Percentiles rank a stretch among this genome's conserved stretches.
Evolutionary conservation across 2,329 filamentous ascomycete genomes (phyloP).

Genomic region (Chalara sp.): DNA sequence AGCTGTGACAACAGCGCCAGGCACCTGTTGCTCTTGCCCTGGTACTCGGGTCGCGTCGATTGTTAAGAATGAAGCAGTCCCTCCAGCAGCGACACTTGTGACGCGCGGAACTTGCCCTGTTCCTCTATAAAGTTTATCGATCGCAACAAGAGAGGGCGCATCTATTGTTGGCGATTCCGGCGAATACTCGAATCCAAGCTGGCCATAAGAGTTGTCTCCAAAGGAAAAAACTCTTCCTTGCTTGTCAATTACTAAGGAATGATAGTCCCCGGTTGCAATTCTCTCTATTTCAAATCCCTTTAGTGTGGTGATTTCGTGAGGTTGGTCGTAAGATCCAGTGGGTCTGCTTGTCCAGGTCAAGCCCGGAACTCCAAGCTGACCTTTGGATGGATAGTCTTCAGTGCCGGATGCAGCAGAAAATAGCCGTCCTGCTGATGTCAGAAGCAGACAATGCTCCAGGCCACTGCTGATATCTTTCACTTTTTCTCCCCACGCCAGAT

Average conservation of each 20-base stretch:
- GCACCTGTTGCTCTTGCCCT: slow-evolving; percentile 34
- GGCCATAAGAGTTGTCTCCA: slow-evolving; percentile 87
- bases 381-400: slow-evolving; percentile 69
- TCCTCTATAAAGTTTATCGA: slow-evolving; percentile 65
- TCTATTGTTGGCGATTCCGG: slow-evolving; percentile 57
- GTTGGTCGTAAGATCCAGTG: slow-evolving; percentile 69
- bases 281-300: slow-evolving; percentile 63
- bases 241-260: slow-evolving; percentile 73
- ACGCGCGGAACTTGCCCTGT: slow-evolving; percentile 58
- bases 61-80: slow-evolving; percentile 79
- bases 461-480: slow-evolving; percentile 71
- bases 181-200: slow-evolving; percentile 74
- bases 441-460: slow-evolving; percentile 76
- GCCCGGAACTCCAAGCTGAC: slow-evolving; percentile 82
- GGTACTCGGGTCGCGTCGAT: slow-evolving; percentile 66
- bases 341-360: slow-evolving; percentile 75
- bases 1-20: slow-evolving; percentile 46
- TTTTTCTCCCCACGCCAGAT: slow-evolving; percentile 62
- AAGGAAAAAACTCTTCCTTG: slow-evolving; percentile 77
- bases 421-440: slow-evolving; percentile 78
- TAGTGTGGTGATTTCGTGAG: slow-evolving; percentile 70
- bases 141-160: slow-evolving; percentile 62
- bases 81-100: slow-evolving; percentile 77
- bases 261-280: slow-evolving; percentile 79
- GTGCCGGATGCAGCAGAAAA: slow-evolving; percentile 83